These are phyloP conservation scores for Kwoniella bestiolae DNA, from an alignment of 768 basidiomycete genomes.

Conservation along the genomic window DNA sequence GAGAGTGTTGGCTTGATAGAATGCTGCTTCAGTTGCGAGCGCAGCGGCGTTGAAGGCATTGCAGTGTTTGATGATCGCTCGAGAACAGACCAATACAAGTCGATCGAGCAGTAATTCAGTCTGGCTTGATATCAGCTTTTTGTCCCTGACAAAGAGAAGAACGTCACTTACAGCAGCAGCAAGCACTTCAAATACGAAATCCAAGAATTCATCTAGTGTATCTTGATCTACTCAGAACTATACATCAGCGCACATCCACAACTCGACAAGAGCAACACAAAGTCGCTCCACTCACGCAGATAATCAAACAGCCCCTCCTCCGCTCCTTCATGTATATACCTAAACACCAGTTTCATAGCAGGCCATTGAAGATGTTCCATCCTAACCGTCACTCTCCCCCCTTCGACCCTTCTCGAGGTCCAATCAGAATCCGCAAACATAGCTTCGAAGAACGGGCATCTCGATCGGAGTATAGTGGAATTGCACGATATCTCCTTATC, in stretches of 20 bases:
- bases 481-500: slow-evolving; percentile 71
- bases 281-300: slow-evolving; percentile 62
- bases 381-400: slow-evolving; percentile 68
- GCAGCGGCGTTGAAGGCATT: slow-evolving; percentile 77
- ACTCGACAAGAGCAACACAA: not conserved
- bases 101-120: slow-evolving; percentile 88
- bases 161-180: slow-evolving; percentile 72
- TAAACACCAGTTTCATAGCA: slow-evolving; percentile 74
- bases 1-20: slow-evolving; percentile 73
- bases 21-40: slow-evolving; percentile 78
- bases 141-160: too few relatives aligned
- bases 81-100: slow-evolving; percentile 80
- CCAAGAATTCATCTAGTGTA: slow-evolving; percentile 74
- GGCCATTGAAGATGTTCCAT: slow-evolving; percentile 74
- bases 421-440: slow-evolving; percentile 85
- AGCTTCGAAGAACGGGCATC: slow-evolving; percentile 79
- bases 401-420: slow-evolving; percentile 67
- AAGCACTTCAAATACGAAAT: slow-evolving; percentile 85
- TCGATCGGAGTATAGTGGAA: slow-evolving; percentile 75
- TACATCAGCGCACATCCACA: not conserved
- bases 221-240: slow-evolving; percentile 63
- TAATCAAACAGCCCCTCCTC: slow-evolving; percentile 71
- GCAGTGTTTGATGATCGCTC: slow-evolving; percentile 69
- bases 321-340: slow-evolving; percentile 76
- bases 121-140: too few relatives aligned